Conservation (phyloP, 2,329 filamentous ascomycete genomes). For the Diaporthe aspalathi region DNA sequence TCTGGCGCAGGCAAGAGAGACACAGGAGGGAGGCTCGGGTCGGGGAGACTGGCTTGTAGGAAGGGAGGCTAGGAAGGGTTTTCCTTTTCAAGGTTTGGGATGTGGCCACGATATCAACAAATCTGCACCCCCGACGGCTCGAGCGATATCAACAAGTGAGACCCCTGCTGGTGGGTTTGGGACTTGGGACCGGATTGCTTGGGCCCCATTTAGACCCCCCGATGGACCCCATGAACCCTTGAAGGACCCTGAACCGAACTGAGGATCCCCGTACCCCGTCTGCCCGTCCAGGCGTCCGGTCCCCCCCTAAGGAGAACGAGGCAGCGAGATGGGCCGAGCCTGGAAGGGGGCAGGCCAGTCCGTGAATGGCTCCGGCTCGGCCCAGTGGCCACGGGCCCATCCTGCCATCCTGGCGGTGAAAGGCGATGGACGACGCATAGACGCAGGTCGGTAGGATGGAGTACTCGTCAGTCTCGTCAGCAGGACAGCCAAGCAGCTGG, state of each 20-base stretch:
- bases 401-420: constrained; percentile 24
- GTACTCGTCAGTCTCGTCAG: too few species aligned
- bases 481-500: background rate
- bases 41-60: background rate
- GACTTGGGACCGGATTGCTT: constrained; percentile 27
- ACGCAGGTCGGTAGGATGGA: background rate
- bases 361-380: constrained; percentile 17
- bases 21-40: background rate
- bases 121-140: constrained; percentile 35
- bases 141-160: constrained; percentile 39
- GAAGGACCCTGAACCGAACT: constrained; percentile 5
- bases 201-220: too few species aligned
- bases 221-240: constrained; percentile 29
- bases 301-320: background rate
- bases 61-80: background rate
- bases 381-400: constrained; percentile 18
- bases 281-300: constrained; percentile 15
- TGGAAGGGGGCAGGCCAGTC: background rate
- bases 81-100: constrained; percentile 16
- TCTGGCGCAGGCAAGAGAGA: constrained; percentile 13
- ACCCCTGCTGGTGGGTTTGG: constrained; percentile 36
- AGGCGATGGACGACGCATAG: constrained; percentile 22
- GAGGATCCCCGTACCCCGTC: constrained; percentile 3
- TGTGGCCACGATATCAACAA: constrained; percentile 39
- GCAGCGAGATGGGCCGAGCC: background rate